phyloP scores from a whole-genome alignment of 1,284 basidiomycete species.

The Trichosporon ovoides region DNA sequence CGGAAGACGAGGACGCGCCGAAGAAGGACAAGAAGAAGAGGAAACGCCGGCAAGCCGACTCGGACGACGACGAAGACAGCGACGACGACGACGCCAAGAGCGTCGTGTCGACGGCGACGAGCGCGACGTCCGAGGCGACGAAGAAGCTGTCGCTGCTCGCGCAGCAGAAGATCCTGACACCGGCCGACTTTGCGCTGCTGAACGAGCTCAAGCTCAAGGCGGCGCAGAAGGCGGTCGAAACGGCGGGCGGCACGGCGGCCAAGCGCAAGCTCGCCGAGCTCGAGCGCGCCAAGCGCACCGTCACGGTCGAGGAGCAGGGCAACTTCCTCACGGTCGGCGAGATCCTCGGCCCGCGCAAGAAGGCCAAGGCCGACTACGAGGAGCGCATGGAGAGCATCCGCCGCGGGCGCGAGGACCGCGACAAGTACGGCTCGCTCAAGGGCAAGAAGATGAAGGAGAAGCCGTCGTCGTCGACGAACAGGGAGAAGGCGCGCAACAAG shows the following conservation, averaged over 20 bases:
- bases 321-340: constrained; percentile 81
- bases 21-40: constrained; percentile 42
- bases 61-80: constrained; percentile 35
- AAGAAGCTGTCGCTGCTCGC: constrained; percentile 49
- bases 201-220: constrained; percentile 83
- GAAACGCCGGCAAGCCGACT: constrained; percentile 35
- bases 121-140: constrained; percentile 38
- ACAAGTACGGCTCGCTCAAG: constrained; percentile 85
- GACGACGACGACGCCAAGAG: constrained; percentile 40
- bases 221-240: constrained; percentile 66
- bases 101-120: constrained; percentile 39
- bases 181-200: constrained; percentile 90
- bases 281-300: constrained; percentile 62
- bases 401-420: constrained; percentile 88
- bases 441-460: constrained; percentile 79
- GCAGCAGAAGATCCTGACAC: constrained; percentile 76
- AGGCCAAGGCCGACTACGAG: constrained; percentile 87
- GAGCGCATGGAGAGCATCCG: constrained; percentile 88
- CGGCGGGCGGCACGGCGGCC: constrained; percentile 66
- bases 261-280: constrained; percentile 81
- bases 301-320: constrained; percentile 53
- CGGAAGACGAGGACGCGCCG: constrained; percentile 64
- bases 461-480: constrained; percentile 77
- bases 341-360: constrained; percentile 91
- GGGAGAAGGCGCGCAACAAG: constrained; percentile 84